A percentile compares a stretch with the other conserved stretches of the same genome.
phyloP scores from a whole-genome alignment of 225 moss, liverwort and hornwort genomes.

The Pleurozium schreberi region DNA sequence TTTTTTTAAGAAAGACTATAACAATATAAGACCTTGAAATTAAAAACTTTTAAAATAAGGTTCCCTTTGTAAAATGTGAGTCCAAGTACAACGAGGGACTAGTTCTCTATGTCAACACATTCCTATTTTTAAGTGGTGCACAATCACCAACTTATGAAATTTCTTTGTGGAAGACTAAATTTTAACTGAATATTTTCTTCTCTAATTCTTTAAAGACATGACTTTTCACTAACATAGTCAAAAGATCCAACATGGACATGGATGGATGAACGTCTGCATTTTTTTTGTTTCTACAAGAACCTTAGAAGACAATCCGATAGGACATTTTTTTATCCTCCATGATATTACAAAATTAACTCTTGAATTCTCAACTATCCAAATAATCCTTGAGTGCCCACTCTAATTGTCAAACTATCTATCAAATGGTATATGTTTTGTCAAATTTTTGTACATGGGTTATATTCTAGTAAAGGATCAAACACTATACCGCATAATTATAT shows the following conservation, averaged over 20 bases:
- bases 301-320: not conserved
- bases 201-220: not conserved
- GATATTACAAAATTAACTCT: not conserved
- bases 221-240: rapidly evolving
- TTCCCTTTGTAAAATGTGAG: not conserved
- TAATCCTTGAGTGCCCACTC: too few relatives aligned
- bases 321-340: too few relatives aligned
- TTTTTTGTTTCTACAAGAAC: not conserved
- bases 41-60: not conserved
- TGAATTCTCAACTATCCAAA: not conserved
- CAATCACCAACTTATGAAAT: not conserved
- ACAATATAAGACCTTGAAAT: not conserved
- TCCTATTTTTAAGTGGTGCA: not conserved
- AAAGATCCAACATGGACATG: not conserved
- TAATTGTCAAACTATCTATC: too few relatives aligned
- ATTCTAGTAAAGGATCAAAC: too few relatives aligned
- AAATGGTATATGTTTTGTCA: too few relatives aligned
- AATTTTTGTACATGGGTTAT: too few relatives aligned
- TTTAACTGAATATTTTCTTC: not conserved
- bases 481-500: too few relatives aligned
- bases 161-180: not conserved
- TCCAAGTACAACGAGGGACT: not conserved
- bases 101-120: not conserved
- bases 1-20: not conserved
- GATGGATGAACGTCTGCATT: not conserved